These are phyloP conservation scores for Stemphylium vesicarium DNA, from an alignment of 2,329 filamentous ascomycete genomes.

Conservation along the genomic window DNA sequence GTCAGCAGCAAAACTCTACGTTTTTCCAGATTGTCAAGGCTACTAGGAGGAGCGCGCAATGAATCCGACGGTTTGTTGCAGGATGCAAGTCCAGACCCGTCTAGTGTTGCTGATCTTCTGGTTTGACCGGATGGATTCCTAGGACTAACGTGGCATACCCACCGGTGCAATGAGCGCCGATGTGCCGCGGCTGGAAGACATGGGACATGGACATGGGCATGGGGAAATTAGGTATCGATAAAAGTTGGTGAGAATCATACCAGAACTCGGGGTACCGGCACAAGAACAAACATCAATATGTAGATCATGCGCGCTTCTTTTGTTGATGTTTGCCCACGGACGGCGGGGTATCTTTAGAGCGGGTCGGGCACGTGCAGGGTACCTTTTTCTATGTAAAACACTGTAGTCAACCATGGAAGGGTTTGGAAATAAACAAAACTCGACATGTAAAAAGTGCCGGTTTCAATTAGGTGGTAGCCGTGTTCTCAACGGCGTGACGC, in stretches of 20 bases:
- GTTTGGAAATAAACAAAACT: neutral
- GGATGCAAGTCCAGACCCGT: conserved; percentile 7
- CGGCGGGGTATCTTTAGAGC: neutral
- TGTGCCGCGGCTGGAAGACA: conserved; percentile 3
- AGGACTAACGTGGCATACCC: conserved; percentile 10
- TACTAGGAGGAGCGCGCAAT: conserved; percentile 6
- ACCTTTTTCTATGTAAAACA: neutral
- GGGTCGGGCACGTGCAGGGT: neutral
- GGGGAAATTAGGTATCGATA: neutral
- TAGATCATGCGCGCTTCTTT: neutral
- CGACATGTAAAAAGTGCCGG: neutral
- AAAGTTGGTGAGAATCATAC: neutral
- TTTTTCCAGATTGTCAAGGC: conserved; percentile 12
- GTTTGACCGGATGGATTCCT: conserved; percentile 10
- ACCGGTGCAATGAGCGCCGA: conserved; percentile 3
- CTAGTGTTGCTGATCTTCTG: conserved; percentile 16
- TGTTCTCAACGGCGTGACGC: conserved; percentile 16
- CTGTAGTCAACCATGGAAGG: conserved; percentile 3
- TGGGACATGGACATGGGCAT: neutral
- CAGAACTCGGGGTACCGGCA: neutral
- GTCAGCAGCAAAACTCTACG: conserved; percentile 3
- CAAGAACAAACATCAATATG: neutral
- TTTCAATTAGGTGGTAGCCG: conserved; percentile 10
- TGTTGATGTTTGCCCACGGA: neutral
- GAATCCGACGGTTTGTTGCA: conserved; percentile 6